Evolutionary conservation across 1,139 yeast species (phyloP), one percentile per base, ranked within the genome.

Genomic region (Suhomyces kunorum): DNA sequence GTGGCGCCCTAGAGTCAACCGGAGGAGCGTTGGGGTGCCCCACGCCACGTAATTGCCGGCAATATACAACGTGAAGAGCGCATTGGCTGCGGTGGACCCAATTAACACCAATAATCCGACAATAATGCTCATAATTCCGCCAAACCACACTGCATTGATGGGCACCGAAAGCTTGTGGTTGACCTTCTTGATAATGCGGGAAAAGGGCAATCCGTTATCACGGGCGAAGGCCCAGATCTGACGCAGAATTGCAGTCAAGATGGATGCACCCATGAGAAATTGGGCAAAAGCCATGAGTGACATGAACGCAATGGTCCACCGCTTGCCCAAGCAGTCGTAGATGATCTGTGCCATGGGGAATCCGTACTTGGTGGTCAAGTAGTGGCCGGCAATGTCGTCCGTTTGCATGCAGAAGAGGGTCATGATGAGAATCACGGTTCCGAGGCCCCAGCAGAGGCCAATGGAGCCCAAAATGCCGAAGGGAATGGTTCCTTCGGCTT

Each of bases 221-320:
- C 80, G 64, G 11, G 80, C 71, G 49, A 74, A 71, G 1, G 80
- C 78, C 75, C 76, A 75, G 33, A 72, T 61, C 51, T 73, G 78
- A 54, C 80, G 65, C 12, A 77, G 75, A 35, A 73, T 68, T 6
- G 80, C 80, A 15, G 75, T 70, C 29, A 73, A 57, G 22, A 76
- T 68, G 1, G 82, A 75, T 12, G 78, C 68, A 5, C 87, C 88
- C 87, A 83, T 83, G 38, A 80, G 57, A 60, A 76, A 81, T 58
- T 80, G 86, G 38, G 83, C 81, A 49, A 71, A 61, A 2, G 83
- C 79, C 53, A 79, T 78, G 34, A 80, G 56, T 1, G 78, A 56
- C 83, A 81, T 79, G 39, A 83, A 76, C 0, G 80, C 83, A 53
- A 78, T 71, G 2, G 88, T 81, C 87, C 89, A 83, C 36, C 71